phyloP scores from a whole-genome alignment of 1,139 yeast species.

The Geotrichum cucujoidarum region DNA sequence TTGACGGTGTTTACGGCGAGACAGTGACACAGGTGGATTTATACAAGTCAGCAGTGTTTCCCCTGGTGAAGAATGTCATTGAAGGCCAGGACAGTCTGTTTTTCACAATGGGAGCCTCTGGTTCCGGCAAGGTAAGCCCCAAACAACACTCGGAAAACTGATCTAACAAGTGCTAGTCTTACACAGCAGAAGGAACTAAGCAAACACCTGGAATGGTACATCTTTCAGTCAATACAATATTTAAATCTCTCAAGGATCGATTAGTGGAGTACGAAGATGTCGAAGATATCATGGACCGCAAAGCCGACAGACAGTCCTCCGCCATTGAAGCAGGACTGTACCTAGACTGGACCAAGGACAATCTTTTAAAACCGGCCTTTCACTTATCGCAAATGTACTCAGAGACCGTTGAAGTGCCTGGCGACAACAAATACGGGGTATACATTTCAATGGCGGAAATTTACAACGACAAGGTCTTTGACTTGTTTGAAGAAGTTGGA shows the following conservation, averaged over 20 bases:
- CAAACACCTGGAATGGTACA: constrained; percentile 36
- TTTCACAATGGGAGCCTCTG: constrained; percentile 49
- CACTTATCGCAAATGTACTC: constrained; percentile 19
- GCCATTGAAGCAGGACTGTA: constrained; percentile 37
- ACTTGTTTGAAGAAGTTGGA: constrained; percentile 13
- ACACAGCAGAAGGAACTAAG: constrained; percentile 31
- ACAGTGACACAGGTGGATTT: constrained; percentile 34
- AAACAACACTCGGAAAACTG: not conserved
- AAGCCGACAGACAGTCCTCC: constrained; percentile 32
- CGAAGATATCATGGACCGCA: constrained; percentile 25
- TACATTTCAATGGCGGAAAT: constrained; percentile 37
- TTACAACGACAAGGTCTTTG: constrained; percentile 35
- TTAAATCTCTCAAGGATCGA: constrained; percentile 42
- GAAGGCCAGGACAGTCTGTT: constrained; percentile 41
- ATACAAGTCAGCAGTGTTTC: constrained; percentile 32
- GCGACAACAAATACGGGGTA: constrained; percentile 29
- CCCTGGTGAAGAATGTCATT: constrained; percentile 33
- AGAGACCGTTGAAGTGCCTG: constrained; percentile 22
- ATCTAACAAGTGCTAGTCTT: constrained; percentile 21
- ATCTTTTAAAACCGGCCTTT: constrained; percentile 10
- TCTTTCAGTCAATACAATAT: constrained; percentile 39
- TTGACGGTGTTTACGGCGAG: constrained; percentile 36
- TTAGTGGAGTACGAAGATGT: constrained; percentile 41
- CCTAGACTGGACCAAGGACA: constrained; percentile 31
- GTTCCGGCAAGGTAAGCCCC: constrained; percentile 41